These are phyloP conservation scores for Penicillium corylophilum DNA, from an alignment of 2,329 filamentous ascomycete genomes.

Conservation along the genomic window DNA sequence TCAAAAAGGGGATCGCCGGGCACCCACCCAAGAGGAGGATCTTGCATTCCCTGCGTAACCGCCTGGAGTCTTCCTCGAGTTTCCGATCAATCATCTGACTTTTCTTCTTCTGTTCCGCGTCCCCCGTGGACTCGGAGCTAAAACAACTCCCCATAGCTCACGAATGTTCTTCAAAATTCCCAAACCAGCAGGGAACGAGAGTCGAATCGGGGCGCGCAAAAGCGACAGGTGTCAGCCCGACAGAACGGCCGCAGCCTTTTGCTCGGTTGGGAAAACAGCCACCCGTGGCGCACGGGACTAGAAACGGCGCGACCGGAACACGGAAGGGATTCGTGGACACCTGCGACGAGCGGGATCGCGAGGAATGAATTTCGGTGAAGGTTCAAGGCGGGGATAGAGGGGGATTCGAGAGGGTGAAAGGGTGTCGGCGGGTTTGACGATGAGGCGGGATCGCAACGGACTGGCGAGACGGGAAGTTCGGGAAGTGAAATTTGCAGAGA, in stretches of 20 bases:
- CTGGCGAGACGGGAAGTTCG: not conserved
- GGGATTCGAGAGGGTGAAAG: constrained; percentile 1
- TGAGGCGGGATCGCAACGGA: not conserved
- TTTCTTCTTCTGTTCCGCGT: constrained; percentile 90
- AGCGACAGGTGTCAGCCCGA: constrained; percentile 28
- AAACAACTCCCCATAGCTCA: constrained; percentile 83
- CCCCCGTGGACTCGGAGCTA: constrained; percentile 76
- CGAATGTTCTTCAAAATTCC: constrained; percentile 15
- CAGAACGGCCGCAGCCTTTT: constrained; percentile 21
- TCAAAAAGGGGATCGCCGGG: not conserved
- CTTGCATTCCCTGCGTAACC: constrained; percentile 96
- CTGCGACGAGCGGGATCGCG: constrained; percentile 7
- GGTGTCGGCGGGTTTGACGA: not conserved
- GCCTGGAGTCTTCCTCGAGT: constrained; percentile 90
- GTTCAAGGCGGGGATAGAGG: not conserved
- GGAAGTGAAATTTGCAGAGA: not conserved
- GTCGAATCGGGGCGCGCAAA: constrained; percentile 24
- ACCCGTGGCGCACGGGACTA: constrained; percentile 16
- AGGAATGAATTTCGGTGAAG: constrained; percentile 4
- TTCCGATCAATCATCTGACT: constrained; percentile 93
- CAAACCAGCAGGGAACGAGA: constrained; percentile 22
- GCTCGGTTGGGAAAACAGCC: constrained; percentile 12
- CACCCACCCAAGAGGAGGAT: constrained; percentile 80
- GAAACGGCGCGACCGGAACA: constrained; percentile 2
- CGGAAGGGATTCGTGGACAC: not conserved